These are phyloP conservation scores for Chlamydomonas incerta DNA, from an alignment of 139 green algal species.

Conservation along the genomic window DNA sequence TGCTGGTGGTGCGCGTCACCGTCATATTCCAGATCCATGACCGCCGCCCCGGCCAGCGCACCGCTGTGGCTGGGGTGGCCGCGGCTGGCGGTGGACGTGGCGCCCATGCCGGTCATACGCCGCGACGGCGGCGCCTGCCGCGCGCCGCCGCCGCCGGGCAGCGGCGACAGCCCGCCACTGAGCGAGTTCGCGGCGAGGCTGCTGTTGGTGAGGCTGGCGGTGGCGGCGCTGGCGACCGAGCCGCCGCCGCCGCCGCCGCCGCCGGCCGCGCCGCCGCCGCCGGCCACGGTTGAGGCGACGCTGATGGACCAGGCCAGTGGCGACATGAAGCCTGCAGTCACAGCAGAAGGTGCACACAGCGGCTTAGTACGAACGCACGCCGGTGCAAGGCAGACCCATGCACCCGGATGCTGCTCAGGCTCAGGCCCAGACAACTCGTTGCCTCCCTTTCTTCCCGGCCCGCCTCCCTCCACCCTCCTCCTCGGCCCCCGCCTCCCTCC, in stretches of 20 bases:
- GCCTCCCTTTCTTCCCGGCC: background rate
- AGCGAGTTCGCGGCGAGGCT: no score
- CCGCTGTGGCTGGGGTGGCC: no score
- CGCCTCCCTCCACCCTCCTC: background rate
- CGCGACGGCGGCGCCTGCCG: no score
- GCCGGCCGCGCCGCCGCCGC: background rate
- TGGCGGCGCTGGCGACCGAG: background rate
- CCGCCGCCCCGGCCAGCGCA: no score
- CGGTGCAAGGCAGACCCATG: background rate
- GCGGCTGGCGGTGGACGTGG: no score
- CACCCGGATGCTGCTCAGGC: background rate
- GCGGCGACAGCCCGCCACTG: no score
- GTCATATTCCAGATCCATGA: no score
- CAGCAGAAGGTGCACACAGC: background rate
- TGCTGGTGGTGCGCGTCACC: no score
- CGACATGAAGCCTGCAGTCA: constrained; percentile 18
- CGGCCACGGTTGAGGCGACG: constrained; percentile 6
- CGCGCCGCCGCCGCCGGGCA: no score
- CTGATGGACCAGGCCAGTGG: constrained; percentile 23
- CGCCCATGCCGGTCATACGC: no score
- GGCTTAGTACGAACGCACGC: background rate
- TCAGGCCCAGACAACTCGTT: no score
- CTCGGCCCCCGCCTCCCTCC: no score
- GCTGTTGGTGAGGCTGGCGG: background rate
- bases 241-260: background rate